Base-by-base conservation (phyloP, 177 flowering plant species). In the Vitis hybrid region DNA sequence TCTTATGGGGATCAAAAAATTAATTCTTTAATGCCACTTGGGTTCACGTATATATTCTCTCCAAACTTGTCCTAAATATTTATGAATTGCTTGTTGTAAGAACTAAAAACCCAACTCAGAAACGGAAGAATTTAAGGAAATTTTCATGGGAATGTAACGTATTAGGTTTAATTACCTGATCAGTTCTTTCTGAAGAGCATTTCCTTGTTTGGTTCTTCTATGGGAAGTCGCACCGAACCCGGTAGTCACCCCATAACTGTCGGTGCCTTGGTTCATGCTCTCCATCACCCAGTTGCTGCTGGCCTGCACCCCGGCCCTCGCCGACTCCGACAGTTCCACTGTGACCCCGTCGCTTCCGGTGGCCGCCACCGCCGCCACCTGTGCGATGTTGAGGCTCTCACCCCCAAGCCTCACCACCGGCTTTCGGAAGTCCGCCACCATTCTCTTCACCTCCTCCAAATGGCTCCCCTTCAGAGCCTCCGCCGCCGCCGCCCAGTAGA, bases 221-320 rank as follows among this genome's bases (percentile, higher is more conserved):
- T 87, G 90, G 2, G 93, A 89, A 27, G 90, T 87, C 0, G 93
- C 90, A 53, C 91, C 93, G 72, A 89, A 89, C 2, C 94, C 94
- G n/a, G 93, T 89, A 9, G 91, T 89, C 56, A 87, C 86, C 1
- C 93, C 89, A 71, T 87, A 87, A 49, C 87, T 86, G 67, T 88
- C 91, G 0, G 87, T 85, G 14, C 94, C 94, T 35, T 85, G 86
- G 62, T 70, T 78, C 87, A 86, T 79, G 72, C 88, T 83, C 3
- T 88, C 91, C 89, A 88, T 80, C 13, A 90, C 91, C 91, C 94
- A 90, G 27, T 88, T 85, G 48, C 89, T 86, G 70, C 94, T 90
- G 4, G 89, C 91, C 76, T 86, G 76, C 15, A 90, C 90, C 0
- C 90, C 83, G 2, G 76, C 81, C 62, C 87, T 70, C 6, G 90